A percentile compares a stretch with the other conserved stretches of the same genome.
Evolutionary conservation across 225 moss, liverwort and hornwort genomes (phyloP).

Genomic region (Asterella californica): DNA sequence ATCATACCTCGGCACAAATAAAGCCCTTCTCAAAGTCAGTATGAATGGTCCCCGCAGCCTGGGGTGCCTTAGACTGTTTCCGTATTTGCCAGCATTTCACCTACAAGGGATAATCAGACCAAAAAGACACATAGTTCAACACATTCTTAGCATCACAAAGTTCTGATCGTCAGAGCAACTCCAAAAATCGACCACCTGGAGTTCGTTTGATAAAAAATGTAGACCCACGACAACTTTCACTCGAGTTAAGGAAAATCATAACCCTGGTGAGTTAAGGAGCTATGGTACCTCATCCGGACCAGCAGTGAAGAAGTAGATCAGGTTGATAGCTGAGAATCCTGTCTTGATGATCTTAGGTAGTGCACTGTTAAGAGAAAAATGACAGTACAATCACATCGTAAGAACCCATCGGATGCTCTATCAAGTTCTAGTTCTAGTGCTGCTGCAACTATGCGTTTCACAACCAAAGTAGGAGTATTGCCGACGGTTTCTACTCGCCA

Average conservation of each 20-base stretch:
- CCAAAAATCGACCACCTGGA: background rate
- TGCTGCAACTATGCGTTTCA: background rate
- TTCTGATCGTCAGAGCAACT: background rate
- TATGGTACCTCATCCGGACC: slow-evolving; percentile 75
- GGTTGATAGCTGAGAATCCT: slow-evolving; percentile 85
- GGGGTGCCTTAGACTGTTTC: slow-evolving; percentile 91
- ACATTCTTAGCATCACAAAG: background rate
- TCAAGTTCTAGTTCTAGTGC: background rate
- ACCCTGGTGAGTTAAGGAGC: background rate
- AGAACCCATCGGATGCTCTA: background rate
- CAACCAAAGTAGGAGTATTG: too few relatives aligned
- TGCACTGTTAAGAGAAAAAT: slow-evolving; percentile 53
- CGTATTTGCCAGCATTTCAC: slow-evolving; percentile 99
- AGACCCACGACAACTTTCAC: background rate
- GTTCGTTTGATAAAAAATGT: background rate
- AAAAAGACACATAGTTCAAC: background rate
- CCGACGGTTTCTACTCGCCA: too few relatives aligned
- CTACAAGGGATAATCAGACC: slow-evolving; percentile 24
- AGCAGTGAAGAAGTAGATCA: slow-evolving; percentile 98
- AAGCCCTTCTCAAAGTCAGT: slow-evolving; percentile 98
- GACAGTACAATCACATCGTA: background rate
- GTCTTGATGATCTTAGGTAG: slow-evolving; percentile 98
- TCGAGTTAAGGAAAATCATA: background rate
- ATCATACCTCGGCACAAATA: slow-evolving; percentile 88
- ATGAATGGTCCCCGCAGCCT: slow-evolving; percentile 97